Conservation (phyloP, 768 basidiomycete species). For the Lactifluus hygrophoroides region DNA sequence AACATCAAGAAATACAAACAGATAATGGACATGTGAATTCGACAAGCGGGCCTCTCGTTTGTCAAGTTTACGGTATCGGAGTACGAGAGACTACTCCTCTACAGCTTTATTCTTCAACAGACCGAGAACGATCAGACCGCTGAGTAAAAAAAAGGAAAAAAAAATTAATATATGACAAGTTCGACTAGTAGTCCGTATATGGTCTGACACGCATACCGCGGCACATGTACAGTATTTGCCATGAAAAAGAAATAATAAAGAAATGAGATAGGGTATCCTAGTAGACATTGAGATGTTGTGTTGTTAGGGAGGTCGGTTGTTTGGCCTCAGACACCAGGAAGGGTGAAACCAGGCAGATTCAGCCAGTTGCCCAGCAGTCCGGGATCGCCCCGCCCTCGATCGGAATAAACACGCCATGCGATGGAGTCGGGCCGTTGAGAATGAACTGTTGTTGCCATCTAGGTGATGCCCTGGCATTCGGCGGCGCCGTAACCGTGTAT, state of each 20-base stretch:
- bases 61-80: no score
- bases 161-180: no score
- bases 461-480: slow-evolving; percentile 56
- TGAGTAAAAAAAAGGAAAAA: not conserved
- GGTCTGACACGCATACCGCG: no score
- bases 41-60: no score
- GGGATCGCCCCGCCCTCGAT: slow-evolving; percentile 79
- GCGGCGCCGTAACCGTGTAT: slow-evolving; percentile 73
- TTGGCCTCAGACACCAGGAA: slow-evolving; percentile 43
- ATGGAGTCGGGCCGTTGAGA: slow-evolving; percentile 72
- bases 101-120: no score
- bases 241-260: not conserved
- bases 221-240: not conserved
- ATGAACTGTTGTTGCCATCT: slow-evolving; percentile 73
- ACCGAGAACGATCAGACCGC: not conserved
- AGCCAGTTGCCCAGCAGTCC: slow-evolving; percentile 67
- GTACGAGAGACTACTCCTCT: no score
- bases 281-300: no score
- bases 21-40: no score
- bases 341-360: slow-evolving; percentile 53
- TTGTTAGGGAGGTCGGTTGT: not conserved
- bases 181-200: not conserved
- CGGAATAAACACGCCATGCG: slow-evolving; percentile 63
- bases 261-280: no score
- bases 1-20: no score